These are phyloP conservation scores for Thalassiosira exigua DNA, from an alignment of 352 stramenopile genomes.

Conservation along the genomic window DNA sequence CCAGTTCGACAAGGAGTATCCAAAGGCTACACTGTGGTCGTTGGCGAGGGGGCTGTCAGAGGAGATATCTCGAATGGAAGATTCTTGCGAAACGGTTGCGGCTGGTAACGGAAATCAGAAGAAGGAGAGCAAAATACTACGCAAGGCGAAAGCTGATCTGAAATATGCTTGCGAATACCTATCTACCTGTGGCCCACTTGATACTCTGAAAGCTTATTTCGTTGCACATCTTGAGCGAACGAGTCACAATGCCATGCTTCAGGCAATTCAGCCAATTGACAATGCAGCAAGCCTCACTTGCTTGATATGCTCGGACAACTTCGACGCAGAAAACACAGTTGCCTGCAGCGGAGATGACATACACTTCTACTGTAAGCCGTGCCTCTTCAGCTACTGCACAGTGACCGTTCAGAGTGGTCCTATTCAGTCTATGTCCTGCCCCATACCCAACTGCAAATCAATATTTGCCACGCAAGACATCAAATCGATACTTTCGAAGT, in stretches of 20 bases:
- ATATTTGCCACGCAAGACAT: conserved; percentile 22
- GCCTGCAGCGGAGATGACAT: conserved; percentile 13
- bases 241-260: background rate
- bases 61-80: conserved; percentile 8
- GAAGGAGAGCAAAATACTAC: conserved; percentile 11
- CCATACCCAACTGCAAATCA: conserved; percentile 11
- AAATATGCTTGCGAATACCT: conserved; percentile 4
- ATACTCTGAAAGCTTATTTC: too few relatives aligned
- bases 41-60: background rate
- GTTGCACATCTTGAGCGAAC: too few relatives aligned
- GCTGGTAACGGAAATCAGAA: background rate
- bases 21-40: background rate
- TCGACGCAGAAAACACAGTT: conserved; percentile 20
- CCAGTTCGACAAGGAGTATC: conserved; percentile 16
- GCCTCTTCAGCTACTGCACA: conserved; percentile 20
- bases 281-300: conserved; percentile 20
- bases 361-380: conserved; percentile 25
- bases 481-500: conserved; percentile 22
- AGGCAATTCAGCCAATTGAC: background rate
- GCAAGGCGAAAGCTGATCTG: background rate
- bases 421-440: conserved; percentile 7
- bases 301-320: conserved; percentile 12
- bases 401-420: conserved; percentile 13
- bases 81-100: conserved; percentile 8
- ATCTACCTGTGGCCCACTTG: too few relatives aligned